Base-by-base conservation (phyloP, 345 rosid species). In the Eucalyptus camaldulensis region DNA sequence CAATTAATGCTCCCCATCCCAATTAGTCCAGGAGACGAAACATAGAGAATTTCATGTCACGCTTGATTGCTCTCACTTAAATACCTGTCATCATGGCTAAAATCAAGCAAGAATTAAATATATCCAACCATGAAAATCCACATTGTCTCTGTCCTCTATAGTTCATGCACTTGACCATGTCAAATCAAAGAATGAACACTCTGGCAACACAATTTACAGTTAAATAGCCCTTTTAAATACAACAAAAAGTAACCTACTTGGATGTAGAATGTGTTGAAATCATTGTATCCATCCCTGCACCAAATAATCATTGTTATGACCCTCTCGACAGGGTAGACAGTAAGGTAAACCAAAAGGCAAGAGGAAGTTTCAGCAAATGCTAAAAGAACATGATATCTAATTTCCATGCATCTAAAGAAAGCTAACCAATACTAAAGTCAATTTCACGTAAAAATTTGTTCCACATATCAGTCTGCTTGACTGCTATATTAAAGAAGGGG, bases 221-320 rank as follows among this genome's bases (percentile, higher is more conserved):
- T 5, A 29, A 80, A 69, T 53, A 51, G 24, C 87, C 33, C 87
- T 45, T 87, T 67, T 44, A 31, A 40, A 53, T 88, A 49, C 76
- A 86, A 80, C 58, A 62, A 86, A 83, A 40, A 67, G 47, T 11
- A 80, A 53, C 85, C 72, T 87, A 93, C 98, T 94, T 98, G 99
- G 95, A 98, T 91, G 93, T 98, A 98, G 93, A 98, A 98, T 43
- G 98, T 98, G 92, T 98, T 98, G 96, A 98, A 97, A 93, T 98
- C 99, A 54, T 98, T 98, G 91, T 97, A 98, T 65, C 99, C 99
- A 93, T 98, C 99, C 94, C 99, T 98, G 96, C 94, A 95, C 89
- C 93, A 92, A 95, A 90, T 50, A 91, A 69, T 15, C 90, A 91
- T 87, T 62, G 40, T 76, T 76, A 76, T 10, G 45, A 76, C 83